phyloP scores from a whole-genome alignment of 495 filamentous ascomycete species.

The Bryoglossum gracile region DNA sequence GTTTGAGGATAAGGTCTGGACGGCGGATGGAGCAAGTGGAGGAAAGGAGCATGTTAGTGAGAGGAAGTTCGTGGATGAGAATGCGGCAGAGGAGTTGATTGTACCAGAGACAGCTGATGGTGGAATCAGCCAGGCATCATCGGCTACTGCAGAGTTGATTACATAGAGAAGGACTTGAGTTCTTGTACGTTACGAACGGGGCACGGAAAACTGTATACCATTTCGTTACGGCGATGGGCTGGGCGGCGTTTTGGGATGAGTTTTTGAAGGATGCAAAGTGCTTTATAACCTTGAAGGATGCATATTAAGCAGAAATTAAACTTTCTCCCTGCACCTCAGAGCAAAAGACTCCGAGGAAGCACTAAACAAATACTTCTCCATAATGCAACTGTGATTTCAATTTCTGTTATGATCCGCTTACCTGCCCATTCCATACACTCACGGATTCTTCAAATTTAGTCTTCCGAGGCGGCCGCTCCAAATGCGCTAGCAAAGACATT shows the following conservation, averaged over 20 bases:
- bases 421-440: no score
- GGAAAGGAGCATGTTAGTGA: conserved; percentile 67
- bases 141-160: conserved; percentile 13
- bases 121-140: conserved; percentile 17
- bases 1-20: conserved; percentile 93
- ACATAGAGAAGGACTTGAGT: conserved; percentile 13
- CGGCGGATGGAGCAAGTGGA: conserved; percentile 48
- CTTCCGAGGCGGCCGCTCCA: no score
- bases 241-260: conserved; percentile 6
- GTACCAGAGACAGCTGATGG: conserved; percentile 48
- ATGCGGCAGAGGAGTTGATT: conserved; percentile 64
- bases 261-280: background rate
- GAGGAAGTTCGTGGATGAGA: conserved; percentile 77
- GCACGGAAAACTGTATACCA: conserved; percentile 15
- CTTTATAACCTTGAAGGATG: background rate
- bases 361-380: conserved; percentile 1
- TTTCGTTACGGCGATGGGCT: conserved; percentile 1
- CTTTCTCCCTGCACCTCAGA: conserved; percentile 19
- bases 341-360: conserved; percentile 18
- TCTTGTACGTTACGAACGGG: conserved; percentile 5
- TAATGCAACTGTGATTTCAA: no score
- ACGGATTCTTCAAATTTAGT: no score
- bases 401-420: no score
- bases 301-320: conserved; percentile 21
- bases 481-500: no score